These are phyloP conservation scores for Rhynchosporium agropyri DNA, from an alignment of 2,329 filamentous ascomycete species.

Conservation along the genomic window DNA sequence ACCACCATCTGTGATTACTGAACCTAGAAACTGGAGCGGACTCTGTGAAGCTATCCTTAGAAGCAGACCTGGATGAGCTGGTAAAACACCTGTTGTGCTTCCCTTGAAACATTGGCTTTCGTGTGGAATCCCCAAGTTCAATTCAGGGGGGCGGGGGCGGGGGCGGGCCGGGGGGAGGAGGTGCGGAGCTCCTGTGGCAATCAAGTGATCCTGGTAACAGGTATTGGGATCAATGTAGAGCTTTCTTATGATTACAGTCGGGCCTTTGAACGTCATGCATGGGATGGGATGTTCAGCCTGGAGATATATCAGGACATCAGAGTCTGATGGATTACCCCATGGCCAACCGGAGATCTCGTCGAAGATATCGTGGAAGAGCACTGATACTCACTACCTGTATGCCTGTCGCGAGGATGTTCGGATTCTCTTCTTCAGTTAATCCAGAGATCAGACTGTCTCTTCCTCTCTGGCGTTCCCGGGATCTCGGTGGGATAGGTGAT, in stretches of 20 bases:
- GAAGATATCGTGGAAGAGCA: constrained; percentile 1
- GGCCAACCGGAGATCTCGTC: background rate
- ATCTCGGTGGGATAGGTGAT: constrained; percentile 1
- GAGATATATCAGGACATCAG: background rate
- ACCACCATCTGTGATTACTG: background rate
- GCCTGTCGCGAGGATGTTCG: background rate
- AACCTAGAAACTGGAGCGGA: background rate
- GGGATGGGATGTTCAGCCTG: background rate
- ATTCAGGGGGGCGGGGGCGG: background rate
- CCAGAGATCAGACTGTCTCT: background rate
- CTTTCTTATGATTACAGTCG: constrained; percentile 5
- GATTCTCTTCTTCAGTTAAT: background rate
- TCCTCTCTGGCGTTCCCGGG: background rate
- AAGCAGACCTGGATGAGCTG: too few relatives aligned
- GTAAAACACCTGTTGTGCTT: background rate
- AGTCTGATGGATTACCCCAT: background rate
- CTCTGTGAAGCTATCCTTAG: too few relatives aligned
- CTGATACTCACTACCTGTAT: background rate
- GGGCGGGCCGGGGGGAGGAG: too few relatives aligned
- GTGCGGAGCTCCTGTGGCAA: background rate
- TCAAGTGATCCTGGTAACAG: background rate
- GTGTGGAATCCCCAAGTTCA: background rate
- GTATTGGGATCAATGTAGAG: background rate
- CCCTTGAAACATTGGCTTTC: background rate
- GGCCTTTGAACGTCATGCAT: constrained; percentile 1